Evolutionary conservation across 139 green algal genomes (phyloP).

Genomic region (Eudorina sp.): DNA sequence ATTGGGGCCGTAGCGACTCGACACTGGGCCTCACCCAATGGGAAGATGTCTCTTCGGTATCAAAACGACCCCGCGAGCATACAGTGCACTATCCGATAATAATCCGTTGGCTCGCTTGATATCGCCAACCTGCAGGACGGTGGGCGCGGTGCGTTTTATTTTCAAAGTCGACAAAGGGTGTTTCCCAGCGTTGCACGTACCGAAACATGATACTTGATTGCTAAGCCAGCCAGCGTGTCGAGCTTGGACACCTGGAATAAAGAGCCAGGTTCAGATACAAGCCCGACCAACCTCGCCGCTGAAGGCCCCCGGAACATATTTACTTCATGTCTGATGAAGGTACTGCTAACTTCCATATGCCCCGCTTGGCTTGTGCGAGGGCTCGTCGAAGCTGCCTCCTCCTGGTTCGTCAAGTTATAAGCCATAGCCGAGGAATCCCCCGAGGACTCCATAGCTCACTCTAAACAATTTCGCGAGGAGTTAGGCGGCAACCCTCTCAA

Average conservation of each 20-base stretch:
- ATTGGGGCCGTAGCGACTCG: neutral
- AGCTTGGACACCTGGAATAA: constrained; percentile 79
- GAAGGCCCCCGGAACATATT: no score
- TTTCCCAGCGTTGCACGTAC: constrained; percentile 55
- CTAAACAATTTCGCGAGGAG: neutral
- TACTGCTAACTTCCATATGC: neutral
- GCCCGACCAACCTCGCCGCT: no score
- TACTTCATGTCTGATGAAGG: constrained; percentile 55
- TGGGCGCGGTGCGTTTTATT: neutral
- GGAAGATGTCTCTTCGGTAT: constrained; percentile 80
- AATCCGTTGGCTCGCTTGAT: constrained; percentile 91
- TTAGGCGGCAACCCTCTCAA: no score
- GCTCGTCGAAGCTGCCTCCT: constrained; percentile 1
- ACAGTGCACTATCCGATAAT: constrained; percentile 86
- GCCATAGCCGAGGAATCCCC: neutral
- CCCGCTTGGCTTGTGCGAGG: neutral
- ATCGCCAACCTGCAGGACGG: constrained; percentile 83
- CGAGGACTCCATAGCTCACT: neutral
- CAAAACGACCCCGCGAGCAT: constrained; percentile 77
- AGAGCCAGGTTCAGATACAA: neutral
- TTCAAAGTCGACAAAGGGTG: neutral
- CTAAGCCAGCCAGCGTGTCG: constrained; percentile 89
- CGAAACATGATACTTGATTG: constrained; percentile 86
- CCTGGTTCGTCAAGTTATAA: neutral
- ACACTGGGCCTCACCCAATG: constrained; percentile 66